These are phyloP conservation scores for Entomortierella beljakovae DNA, from an alignment of 192 early-diverging fungal species.

Conservation along the genomic window DNA sequence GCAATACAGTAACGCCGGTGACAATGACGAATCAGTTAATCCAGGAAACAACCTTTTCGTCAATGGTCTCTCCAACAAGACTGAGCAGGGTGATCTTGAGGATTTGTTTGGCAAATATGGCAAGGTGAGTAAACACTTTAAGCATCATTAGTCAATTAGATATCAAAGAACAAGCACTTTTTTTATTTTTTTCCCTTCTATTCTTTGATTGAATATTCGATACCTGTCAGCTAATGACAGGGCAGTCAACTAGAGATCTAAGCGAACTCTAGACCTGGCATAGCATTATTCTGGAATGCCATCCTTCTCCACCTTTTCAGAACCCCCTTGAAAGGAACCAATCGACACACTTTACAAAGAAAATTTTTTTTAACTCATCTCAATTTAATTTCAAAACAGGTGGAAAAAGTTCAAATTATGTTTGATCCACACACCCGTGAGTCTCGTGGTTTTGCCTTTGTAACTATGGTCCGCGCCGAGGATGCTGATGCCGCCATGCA, in stretches of 20 bases:
- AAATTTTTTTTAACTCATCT: no score
- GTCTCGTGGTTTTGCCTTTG: conserved; percentile 93
- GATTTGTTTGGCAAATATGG: conserved; percentile 78
- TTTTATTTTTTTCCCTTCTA: no score
- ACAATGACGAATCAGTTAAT: conserved; percentile 59
- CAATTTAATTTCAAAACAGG: conserved; percentile 54
- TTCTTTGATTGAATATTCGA: no score
- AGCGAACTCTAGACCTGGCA: no score
- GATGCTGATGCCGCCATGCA: conserved; percentile 80
- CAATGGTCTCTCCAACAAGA: conserved; percentile 71
- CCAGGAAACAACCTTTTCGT: conserved; percentile 83
- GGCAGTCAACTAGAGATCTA: no score
- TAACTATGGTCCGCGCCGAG: conserved; percentile 72
- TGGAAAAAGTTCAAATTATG: conserved; percentile 79
- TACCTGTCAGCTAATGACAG: no score
- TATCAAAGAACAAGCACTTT: no score
- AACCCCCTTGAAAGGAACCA: not conserved
- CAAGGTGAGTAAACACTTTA: conserved; percentile 59
- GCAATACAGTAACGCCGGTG: conserved; percentile 23
- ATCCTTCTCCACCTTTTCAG: no score
- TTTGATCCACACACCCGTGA: conserved; percentile 84
- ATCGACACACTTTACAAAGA: no score
- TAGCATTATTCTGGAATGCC: no score
- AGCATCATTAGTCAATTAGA: no score
- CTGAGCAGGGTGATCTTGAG: conserved; percentile 73